Base-by-base conservation (phyloP, 257 asterid genomes). In the Leptodermis oblonga region DNA sequence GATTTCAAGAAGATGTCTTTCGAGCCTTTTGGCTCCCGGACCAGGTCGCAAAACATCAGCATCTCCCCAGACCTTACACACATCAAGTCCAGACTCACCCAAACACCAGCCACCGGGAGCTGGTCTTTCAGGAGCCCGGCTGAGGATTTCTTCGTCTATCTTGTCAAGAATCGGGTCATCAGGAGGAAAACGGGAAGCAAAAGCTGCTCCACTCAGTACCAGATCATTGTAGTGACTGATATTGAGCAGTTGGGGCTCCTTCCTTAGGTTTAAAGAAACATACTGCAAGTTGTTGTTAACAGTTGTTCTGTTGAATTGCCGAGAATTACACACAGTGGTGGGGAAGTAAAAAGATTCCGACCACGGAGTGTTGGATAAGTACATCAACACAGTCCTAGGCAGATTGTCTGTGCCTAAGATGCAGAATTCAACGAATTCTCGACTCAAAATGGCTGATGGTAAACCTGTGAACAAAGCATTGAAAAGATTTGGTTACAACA, bases 51-150 rank as follows among this genome's bases (percentile, higher is more conserved):
- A 78, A 62, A 90, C 88, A 34, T 85, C 84, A 7, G 95, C 89
- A 63, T 93, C 99, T 48, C 97, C 99, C 97, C 96, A 94, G 33
- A 80, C 67, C 34, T 71, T 25, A 78, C 97, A 94, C 22, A 39
- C 60, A 54, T 82, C 84, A 22, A 71, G 72, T 23, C 36, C 68
- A 55, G 81, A 30, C 5, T 84, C 86, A 12, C 92, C 99, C 59
- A 93, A 78, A 78, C 99, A 93, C 99, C 99, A 93, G 18, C 99
- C 99, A 31, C 97, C 96, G 0, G 96, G 86, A 17, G 84, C 92
- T 0, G 92, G 85, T 62, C 79, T 76, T 33, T 74, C 83, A 12
- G 83, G 82, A 20, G 45, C 55, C 28, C 92, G 84, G 31, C 62
- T 78, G 48, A 90, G 83, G 59, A 89, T 62, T 70, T 82, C 83